Conservation (phyloP, 1,284 basidiomycete species). For the Cutaneotrichosporon dermatis region DNA sequence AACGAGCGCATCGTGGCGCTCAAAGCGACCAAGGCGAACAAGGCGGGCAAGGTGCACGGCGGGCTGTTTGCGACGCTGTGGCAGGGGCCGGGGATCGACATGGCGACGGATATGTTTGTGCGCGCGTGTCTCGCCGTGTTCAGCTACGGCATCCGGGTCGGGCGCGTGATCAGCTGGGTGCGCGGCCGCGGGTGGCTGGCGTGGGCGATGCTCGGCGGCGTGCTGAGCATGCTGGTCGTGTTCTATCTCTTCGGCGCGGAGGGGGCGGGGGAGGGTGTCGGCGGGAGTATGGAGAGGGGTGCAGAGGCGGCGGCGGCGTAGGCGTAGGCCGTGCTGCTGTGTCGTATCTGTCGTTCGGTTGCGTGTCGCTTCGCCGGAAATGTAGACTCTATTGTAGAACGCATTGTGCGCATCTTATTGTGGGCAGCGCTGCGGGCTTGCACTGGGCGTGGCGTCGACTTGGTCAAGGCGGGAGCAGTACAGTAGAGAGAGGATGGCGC, state of each 20-base stretch:
- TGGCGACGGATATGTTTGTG: constrained; percentile 9
- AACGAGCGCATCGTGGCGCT: constrained; percentile 13
- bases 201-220: constrained; percentile 7
- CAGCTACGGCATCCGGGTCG: constrained; percentile 3
- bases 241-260: constrained; percentile 4
- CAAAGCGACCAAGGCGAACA: constrained; percentile 7
- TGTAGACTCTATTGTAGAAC: too few species aligned
- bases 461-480: too few species aligned
- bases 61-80: constrained; percentile 12
- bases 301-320: too few species aligned
- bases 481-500: too few species aligned
- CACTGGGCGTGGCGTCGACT: too few species aligned
- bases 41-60: constrained; percentile 14
- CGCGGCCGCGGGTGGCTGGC: constrained; percentile 8
- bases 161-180: constrained; percentile 7
- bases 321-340: too few species aligned
- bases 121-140: constrained; percentile 8
- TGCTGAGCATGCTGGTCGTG: constrained; percentile 8
- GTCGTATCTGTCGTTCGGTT: too few species aligned
- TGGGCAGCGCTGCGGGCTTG: too few species aligned
- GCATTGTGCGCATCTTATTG: too few species aligned
- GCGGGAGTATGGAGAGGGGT: too few species aligned
- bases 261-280: too few species aligned
- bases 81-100: constrained; percentile 6
- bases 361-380: too few species aligned